These are phyloP conservation scores for Hysterangium stoloniferum DNA, from an alignment of 768 basidiomycete genomes.

Conservation along the genomic window DNA sequence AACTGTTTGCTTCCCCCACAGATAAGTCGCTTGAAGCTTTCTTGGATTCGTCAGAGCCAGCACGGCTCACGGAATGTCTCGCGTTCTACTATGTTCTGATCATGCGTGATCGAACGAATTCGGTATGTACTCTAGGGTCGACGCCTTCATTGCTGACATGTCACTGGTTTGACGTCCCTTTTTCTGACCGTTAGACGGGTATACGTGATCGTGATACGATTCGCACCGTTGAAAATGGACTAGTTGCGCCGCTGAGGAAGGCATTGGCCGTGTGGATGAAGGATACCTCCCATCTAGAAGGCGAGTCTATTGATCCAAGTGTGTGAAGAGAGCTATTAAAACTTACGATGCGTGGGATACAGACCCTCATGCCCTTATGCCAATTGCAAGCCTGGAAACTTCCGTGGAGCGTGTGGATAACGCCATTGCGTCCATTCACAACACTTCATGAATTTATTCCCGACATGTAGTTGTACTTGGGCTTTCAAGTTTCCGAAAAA, in stretches of 20 bases:
- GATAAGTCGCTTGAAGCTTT: constrained; percentile 34
- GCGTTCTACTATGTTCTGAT: constrained; percentile 63
- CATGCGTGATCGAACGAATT: constrained; percentile 48
- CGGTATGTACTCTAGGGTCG: constrained; percentile 28
- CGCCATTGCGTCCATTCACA: neutral
- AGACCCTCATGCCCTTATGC: constrained; percentile 6
- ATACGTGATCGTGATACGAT: constrained; percentile 7
- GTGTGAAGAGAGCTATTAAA: too few relatives aligned
- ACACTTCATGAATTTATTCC: too few relatives aligned
- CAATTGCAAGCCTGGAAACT: constrained; percentile 3
- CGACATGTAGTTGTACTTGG: too few relatives aligned
- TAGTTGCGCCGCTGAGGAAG: neutral
- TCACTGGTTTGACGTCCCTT: too few relatives aligned
- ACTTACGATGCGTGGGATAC: neutral
- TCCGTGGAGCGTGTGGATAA: constrained; percentile 7
- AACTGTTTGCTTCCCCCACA: constrained; percentile 32
- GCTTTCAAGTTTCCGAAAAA: too few relatives aligned
- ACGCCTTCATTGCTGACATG: neutral
- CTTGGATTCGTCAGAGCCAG: constrained; percentile 47
- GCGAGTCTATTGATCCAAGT: neutral
- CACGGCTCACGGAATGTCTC: constrained; percentile 56
- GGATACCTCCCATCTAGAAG: neutral
- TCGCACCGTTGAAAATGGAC: neutral
- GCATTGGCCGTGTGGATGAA: neutral
- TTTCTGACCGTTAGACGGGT: neutral